Conservation (phyloP, 2,329 filamentous ascomycete species). For the Nigrograna mackinnonii region DNA sequence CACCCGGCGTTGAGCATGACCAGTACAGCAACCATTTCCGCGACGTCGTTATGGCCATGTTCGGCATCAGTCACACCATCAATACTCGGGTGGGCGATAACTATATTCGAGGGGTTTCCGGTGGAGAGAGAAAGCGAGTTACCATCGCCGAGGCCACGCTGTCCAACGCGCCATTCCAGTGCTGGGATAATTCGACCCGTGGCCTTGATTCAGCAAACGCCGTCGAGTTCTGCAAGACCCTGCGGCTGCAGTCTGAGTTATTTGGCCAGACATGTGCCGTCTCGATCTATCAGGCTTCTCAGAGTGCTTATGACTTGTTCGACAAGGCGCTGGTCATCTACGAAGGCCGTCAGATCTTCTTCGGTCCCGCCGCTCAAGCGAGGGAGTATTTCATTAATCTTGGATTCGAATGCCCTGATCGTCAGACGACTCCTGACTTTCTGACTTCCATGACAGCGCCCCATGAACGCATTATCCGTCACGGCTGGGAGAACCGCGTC, state of each 20-base stretch:
- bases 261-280: constrained; percentile 64
- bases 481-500: constrained; percentile 44
- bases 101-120: constrained; percentile 70
- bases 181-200: constrained; percentile 75
- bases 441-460: constrained; percentile 67
- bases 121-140: constrained; percentile 72
- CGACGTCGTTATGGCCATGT: constrained; percentile 69
- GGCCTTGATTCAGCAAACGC: constrained; percentile 72
- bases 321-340: constrained; percentile 38
- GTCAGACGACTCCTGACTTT: constrained; percentile 74
- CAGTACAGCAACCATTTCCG: constrained; percentile 64
- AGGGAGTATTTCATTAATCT: constrained; percentile 69
- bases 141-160: constrained; percentile 74
- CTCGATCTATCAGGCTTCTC: constrained; percentile 58
- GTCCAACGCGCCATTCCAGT: constrained; percentile 60
- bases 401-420: constrained; percentile 69
- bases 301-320: constrained; percentile 3
- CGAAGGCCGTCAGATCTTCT: constrained; percentile 73
- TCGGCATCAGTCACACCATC: constrained; percentile 68
- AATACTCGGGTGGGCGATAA: constrained; percentile 73
- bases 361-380: constrained; percentile 64
- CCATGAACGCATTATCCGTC: constrained; percentile 43
- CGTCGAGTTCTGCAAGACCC: constrained; percentile 68
- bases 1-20: constrained; percentile 57
- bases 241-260: constrained; percentile 65